These are phyloP conservation scores for Vitellaria paradoxa DNA, from an alignment of 179 eudicot species.

Conservation along the genomic window DNA sequence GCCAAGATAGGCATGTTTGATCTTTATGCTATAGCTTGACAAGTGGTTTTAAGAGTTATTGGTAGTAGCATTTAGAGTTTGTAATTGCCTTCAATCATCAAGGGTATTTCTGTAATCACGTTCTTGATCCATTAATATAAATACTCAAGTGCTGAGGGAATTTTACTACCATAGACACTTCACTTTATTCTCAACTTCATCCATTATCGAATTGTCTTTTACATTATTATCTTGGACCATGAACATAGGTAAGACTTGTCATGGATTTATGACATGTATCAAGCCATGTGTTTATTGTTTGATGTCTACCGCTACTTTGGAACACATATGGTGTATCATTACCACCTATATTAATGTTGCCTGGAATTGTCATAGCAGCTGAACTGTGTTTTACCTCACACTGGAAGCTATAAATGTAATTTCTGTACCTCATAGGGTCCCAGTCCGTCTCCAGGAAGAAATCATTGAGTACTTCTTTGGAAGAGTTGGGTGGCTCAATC, in stretches of 20 bases:
- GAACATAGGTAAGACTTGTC: background rate
- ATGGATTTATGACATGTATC: background rate
- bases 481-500: slow-evolving; percentile 61
- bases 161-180: no score
- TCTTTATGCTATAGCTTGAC: no score
- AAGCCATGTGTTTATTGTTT: background rate
- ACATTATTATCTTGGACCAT: background rate
- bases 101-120: no score
- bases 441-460: slow-evolving; percentile 31
- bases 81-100: no score
- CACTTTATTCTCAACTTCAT: no score
- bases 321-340: background rate
- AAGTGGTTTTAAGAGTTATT: no score
- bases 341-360: background rate
- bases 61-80: no score
- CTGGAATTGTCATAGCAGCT: background rate
- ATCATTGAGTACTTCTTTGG: slow-evolving; percentile 39
- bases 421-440: slow-evolving; percentile 38
- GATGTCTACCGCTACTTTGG: background rate
- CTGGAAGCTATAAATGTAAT: background rate
- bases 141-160: no score
- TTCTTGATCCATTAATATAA: no score
- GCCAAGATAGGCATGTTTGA: no score
- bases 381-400: background rate
- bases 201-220: background rate